phyloP scores from a whole-genome alignment of 108 stramenopile species.

The Parietichytrium sp. region DNA sequence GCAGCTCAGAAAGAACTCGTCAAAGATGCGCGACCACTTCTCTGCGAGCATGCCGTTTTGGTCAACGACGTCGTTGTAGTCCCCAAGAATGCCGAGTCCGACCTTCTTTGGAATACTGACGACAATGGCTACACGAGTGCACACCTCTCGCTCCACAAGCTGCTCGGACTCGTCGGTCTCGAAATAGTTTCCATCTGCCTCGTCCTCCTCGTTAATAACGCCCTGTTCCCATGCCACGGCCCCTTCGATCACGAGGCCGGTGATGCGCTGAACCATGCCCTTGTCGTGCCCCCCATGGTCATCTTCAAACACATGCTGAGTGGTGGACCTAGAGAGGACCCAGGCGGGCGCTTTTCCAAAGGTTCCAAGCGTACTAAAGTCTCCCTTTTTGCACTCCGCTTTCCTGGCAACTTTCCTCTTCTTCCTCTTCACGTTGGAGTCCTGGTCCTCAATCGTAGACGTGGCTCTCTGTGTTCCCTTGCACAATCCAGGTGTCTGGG shows the following conservation, averaged over 20 bases:
- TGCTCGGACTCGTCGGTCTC: not conserved
- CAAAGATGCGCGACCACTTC: not conserved
- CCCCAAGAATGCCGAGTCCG: not conserved
- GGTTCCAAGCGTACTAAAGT: not conserved
- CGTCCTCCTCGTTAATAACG: not conserved
- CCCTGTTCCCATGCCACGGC: constrained; percentile 32
- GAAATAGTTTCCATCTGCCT: not conserved
- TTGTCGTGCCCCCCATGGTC: not conserved
- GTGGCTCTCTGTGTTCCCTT: not conserved
- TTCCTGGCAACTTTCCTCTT: not conserved
- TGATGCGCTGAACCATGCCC: not conserved
- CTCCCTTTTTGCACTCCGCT: not conserved
- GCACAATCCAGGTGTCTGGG: not conserved
- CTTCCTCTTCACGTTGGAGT: not conserved
- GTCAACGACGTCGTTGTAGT: not conserved
- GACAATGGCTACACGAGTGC: constrained; percentile 12
- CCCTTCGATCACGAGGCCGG: not conserved
- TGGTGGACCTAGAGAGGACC: not conserved
- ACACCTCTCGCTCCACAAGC: not conserved
- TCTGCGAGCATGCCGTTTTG: not conserved
- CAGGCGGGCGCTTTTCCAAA: constrained; percentile 12
- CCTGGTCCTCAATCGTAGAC: not conserved
- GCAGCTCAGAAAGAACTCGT: not conserved
- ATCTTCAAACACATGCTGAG: not conserved
- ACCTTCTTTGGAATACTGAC: not conserved